These are phyloP conservation scores for Diplocarpon rosae DNA, from an alignment of 2,329 filamentous ascomycete genomes.

Conservation along the genomic window DNA sequence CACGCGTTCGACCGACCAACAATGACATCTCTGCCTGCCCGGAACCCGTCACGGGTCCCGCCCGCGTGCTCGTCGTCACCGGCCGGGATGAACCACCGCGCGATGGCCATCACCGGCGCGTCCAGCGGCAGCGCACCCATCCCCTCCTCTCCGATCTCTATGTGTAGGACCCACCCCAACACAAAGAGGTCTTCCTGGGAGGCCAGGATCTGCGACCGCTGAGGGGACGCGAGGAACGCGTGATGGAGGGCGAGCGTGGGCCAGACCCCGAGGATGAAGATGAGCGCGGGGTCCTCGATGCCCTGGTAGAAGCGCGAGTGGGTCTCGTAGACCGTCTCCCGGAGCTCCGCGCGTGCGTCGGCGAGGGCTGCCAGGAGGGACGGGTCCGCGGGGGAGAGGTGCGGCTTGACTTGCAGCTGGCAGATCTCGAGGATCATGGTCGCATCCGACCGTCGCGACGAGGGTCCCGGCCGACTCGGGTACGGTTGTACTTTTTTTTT, in stretches of 20 bases:
- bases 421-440: constrained; percentile 14
- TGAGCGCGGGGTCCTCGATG: constrained; percentile 10
- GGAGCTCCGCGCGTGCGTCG: constrained; percentile 5
- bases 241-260: constrained; percentile 6
- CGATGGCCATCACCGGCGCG: constrained; percentile 9
- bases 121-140: constrained; percentile 7
- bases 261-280: constrained; percentile 16
- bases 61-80: background rate
- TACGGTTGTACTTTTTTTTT: too few relatives aligned
- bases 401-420: constrained; percentile 9
- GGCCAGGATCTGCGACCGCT: constrained; percentile 10
- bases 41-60: background rate
- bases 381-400: constrained; percentile 5
- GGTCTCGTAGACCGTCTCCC: constrained; percentile 6
- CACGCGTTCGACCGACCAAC: constrained; percentile 1
- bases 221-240: constrained; percentile 8
- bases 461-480: too few relatives aligned
- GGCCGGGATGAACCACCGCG: constrained; percentile 7
- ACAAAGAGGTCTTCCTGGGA: constrained; percentile 9
- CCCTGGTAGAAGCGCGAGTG: constrained; percentile 13
- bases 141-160: constrained; percentile 1
- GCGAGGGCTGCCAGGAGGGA: constrained; percentile 7
- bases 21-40: constrained; percentile 1
- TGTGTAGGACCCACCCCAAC: constrained; percentile 13
- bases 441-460: too few relatives aligned